Evolutionary conservation across 352 stramenopile genomes (phyloP), one percentile per base, ranked within the genome.

Genomic region (Globisporangium mamillatum): DNA sequence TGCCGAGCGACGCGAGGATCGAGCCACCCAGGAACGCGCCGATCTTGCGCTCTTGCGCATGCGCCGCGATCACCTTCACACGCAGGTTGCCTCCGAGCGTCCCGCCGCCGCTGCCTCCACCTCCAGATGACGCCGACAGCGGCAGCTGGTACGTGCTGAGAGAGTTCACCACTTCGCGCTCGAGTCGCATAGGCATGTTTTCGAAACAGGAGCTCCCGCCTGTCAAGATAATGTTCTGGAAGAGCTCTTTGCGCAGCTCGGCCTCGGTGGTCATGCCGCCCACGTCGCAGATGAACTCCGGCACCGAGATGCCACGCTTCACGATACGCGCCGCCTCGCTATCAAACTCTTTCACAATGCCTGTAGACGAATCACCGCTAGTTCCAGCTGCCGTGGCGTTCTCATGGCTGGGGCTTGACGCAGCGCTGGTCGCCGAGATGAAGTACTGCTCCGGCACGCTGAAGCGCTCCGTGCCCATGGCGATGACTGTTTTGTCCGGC

Each of bases 1-100:
- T 99, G 16, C 95, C 96, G 56, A 99, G 83, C 38, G 94, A 99
- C 16, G 87, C 96, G 27, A 99, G 72, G 79, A 99, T 99, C 54
- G 96, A 99, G 7, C 97, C 98, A 60, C 98, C 98, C 24, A 99
- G 66, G 29, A 92, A 95, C 34, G 83, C 75, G 20, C 85, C 83
- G 57, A 93, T 75, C 34, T 80, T 85, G 44, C 88, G 82, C 65
- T 95, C 85, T 34, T 88, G 78, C 1, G 74, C 60, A 60, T 90
- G 84, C 9, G 86, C 81, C 0, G 88, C 84, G 7, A 95, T 71
- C 20, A 72, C 67, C 66, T 93, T 93, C 25, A 92, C 80, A 2
- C 85, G 83, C 64, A 86, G 75, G 69, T 77, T 90, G 56, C 75
- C 85, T 0, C 63, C 62, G 29, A 72, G 63, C 52, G 68, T 60